Conservation (phyloP, 768 basidiomycete species). For the Psilocybe azurescens region DNA sequence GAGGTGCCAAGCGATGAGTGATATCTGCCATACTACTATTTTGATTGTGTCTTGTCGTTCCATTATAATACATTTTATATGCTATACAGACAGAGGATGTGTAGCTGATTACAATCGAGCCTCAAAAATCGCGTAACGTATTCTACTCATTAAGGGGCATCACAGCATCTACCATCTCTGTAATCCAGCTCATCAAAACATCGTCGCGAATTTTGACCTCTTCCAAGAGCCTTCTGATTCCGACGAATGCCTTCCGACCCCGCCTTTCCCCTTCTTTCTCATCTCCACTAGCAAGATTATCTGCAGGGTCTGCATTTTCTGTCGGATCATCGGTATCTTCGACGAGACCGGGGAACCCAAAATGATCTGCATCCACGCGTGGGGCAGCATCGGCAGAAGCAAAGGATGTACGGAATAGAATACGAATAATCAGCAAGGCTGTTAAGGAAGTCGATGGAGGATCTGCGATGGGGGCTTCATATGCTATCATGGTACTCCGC, state of each 20-base stretch:
- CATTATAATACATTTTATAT: slow-evolving; percentile 6
- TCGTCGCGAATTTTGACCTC: slow-evolving; percentile 72
- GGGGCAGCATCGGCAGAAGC: slow-evolving; percentile 71
- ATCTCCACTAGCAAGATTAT: slow-evolving; percentile 52
- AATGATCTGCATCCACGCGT: slow-evolving; percentile 81
- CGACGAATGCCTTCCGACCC: slow-evolving; percentile 75
- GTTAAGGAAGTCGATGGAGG: slow-evolving; percentile 79
- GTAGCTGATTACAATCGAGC: not conserved
- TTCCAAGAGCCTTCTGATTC: slow-evolving; percentile 63
- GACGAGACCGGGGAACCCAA: slow-evolving; percentile 86
- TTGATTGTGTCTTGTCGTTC: slow-evolving; percentile 5
- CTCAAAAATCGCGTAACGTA: not conserved
- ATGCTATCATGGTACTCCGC: slow-evolving; percentile 64
- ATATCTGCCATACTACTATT: slow-evolving; percentile 21
- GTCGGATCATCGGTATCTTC: slow-evolving; percentile 76
- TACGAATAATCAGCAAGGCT: slow-evolving; percentile 81
- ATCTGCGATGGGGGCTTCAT: slow-evolving; percentile 61
- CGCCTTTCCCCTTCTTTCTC: slow-evolving; percentile 74
- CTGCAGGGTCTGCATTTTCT: slow-evolving; percentile 46
- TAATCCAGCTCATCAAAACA: slow-evolving; percentile 44
- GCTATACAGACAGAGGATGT: not conserved
- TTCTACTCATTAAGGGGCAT: not conserved
- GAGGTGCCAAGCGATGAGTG: slow-evolving; percentile 38
- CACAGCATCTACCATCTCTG: slow-evolving; percentile 42
- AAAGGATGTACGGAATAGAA: slow-evolving; percentile 82